phyloP scores from a whole-genome alignment of 257 asterid species.

The Nicotiana knightiana region DNA sequence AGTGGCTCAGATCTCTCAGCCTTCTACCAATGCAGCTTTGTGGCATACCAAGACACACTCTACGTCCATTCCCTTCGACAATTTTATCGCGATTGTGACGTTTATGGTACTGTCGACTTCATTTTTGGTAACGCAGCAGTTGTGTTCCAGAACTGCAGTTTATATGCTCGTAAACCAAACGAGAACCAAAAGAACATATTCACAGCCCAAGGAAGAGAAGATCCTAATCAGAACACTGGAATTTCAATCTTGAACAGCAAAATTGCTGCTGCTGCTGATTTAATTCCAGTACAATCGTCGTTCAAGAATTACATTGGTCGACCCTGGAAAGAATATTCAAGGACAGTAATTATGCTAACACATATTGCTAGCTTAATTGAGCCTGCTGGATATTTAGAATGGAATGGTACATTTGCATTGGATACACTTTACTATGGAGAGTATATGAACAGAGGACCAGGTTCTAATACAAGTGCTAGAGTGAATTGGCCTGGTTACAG shows the following conservation, averaged over 20 bases:
- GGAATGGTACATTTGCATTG: slow-evolving; percentile 59
- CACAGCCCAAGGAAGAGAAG: slow-evolving; percentile 96
- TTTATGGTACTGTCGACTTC: slow-evolving; percentile 94
- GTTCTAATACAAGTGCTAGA: slow-evolving; percentile 66
- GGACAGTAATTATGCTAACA: slow-evolving; percentile 58
- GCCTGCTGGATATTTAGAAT: slow-evolving; percentile 77
- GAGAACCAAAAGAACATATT: slow-evolving; percentile 64
- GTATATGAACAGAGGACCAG: slow-evolving; percentile 82
- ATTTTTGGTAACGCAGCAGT: slow-evolving; percentile 96
- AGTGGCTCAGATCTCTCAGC: slow-evolving; percentile 82
- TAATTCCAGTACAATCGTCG: slow-evolving; percentile 59
- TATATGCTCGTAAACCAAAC: slow-evolving; percentile 78
- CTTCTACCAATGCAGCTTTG: slow-evolving; percentile 85
- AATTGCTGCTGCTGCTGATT: slow-evolving; percentile 75
- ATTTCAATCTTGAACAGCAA: slow-evolving; percentile 72
- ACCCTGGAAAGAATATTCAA: slow-evolving; percentile 77
- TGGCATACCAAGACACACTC: slow-evolving; percentile 93
- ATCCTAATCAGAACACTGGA: slow-evolving; percentile 94
- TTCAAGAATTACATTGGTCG: slow-evolving; percentile 67
- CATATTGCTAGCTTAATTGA: slow-evolving; percentile 49
- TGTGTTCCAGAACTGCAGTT: slow-evolving; percentile 67
- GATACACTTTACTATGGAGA: slow-evolving; percentile 72
- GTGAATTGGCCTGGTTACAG: slow-evolving; percentile 89
- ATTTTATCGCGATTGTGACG: slow-evolving; percentile 82
- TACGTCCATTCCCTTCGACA: slow-evolving; percentile 91